A percentile compares a stretch with the other conserved stretches of the same genome.
These are phyloP conservation scores for Caryocar brasiliense DNA, from an alignment of 441 rosid genomes.

Conservation along the genomic window DNA sequence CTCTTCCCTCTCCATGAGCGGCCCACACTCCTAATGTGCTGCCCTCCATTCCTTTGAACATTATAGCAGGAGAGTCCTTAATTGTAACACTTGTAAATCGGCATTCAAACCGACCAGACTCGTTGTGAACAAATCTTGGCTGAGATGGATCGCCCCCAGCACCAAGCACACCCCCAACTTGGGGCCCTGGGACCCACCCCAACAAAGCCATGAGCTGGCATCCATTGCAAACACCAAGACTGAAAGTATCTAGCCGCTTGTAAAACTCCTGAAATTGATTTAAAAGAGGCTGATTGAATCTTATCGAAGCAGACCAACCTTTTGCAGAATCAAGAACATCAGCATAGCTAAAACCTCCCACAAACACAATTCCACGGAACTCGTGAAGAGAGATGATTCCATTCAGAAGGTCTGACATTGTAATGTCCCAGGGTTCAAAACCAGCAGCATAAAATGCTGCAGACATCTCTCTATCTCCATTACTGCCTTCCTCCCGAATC, in stretches of 20 bases:
- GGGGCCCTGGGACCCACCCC: slow-evolving; percentile 98
- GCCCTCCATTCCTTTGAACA: slow-evolving; percentile 94
- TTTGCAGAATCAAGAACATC: slow-evolving; percentile 95
- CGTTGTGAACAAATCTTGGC: slow-evolving; percentile 86
- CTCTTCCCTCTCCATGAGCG: slow-evolving; percentile 94
- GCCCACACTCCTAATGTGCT: slow-evolving; percentile 95
- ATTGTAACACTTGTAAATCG: slow-evolving; percentile 79
- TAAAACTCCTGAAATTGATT: slow-evolving; percentile 84
- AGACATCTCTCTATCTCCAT: slow-evolving; percentile 95
- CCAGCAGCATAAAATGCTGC: slow-evolving; percentile 85
- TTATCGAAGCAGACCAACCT: slow-evolving; percentile 95
- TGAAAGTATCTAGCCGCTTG: slow-evolving; percentile 77
- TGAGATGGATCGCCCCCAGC: slow-evolving; percentile 74
- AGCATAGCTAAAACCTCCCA: slow-evolving; percentile 94
- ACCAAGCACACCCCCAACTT: slow-evolving; percentile 75
- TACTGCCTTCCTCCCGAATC: slow-evolving; percentile 95
- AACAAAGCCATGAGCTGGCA: slow-evolving; percentile 92
- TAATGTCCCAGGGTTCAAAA: slow-evolving; percentile 90
- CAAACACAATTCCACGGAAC: slow-evolving; percentile 79
- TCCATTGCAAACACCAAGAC: slow-evolving; percentile 93
- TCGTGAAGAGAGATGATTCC: slow-evolving; percentile 54
- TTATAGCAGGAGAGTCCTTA: slow-evolving; percentile 72
- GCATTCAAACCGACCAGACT: slow-evolving; percentile 90
- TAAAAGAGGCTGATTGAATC: slow-evolving; percentile 66
- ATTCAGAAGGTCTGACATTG: slow-evolving; percentile 79